A percentile compares a stretch with the other conserved stretches of the same genome.
phyloP scores from a whole-genome alignment of 2,329 filamentous ascomycete genomes.

The Calonectria hawksworthii region DNA sequence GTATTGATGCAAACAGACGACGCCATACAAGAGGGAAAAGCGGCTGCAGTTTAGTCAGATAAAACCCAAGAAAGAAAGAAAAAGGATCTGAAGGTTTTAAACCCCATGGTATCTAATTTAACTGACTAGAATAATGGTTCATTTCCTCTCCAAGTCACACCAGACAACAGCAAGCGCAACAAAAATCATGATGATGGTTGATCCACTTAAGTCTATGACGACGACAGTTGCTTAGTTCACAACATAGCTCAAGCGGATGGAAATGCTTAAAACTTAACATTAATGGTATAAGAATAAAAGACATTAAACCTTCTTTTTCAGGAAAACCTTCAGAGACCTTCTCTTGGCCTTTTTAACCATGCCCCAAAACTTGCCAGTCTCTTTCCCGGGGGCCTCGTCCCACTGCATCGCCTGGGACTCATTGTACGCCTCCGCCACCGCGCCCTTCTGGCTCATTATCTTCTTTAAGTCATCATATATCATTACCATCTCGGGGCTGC shows the following conservation, averaged over 20 bases:
- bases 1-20: neutral
- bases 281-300: neutral
- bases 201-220: neutral
- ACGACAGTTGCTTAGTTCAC: neutral
- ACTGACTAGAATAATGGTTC: too few species aligned
- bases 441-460: conserved; percentile 5
- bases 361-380: neutral
- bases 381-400: neutral
- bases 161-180: too few species aligned
- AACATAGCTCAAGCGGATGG: neutral
- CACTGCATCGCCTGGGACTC: conserved; percentile 1
- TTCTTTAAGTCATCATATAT: conserved; percentile 3
- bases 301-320: neutral
- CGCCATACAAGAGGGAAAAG: too few species aligned
- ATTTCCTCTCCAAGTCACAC: too few species aligned
- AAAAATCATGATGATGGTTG: neutral
- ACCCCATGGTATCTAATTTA: too few species aligned
- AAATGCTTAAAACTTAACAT: neutral
- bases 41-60: too few species aligned
- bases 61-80: too few species aligned
- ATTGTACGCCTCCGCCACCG: neutral
- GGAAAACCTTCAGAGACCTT: neutral
- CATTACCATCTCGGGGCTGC: neutral
- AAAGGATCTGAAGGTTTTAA: too few species aligned
- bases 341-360: neutral